Evolutionary conservation across 768 basidiomycete species (phyloP).

Genomic region (Lactarius indigo): DNA sequence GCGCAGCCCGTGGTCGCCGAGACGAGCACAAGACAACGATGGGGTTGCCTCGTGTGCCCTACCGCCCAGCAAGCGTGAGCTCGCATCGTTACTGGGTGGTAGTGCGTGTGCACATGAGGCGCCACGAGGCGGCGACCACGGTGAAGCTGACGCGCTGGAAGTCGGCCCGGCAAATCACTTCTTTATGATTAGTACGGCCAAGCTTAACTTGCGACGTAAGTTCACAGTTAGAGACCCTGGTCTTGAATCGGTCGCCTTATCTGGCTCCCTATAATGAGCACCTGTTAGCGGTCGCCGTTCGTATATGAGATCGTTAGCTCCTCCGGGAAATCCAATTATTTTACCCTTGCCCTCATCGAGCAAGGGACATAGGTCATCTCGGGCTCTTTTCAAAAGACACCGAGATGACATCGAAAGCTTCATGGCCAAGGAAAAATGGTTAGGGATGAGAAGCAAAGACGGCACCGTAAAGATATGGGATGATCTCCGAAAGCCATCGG

Average conservation of each 20-base stretch:
- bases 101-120: background rate
- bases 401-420: slow-evolving; percentile 91
- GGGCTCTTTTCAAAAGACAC: slow-evolving; percentile 89
- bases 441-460: slow-evolving; percentile 37
- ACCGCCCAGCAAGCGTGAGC: background rate
- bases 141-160: background rate
- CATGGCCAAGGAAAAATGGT: slow-evolving; percentile 46
- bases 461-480: slow-evolving; percentile 96
- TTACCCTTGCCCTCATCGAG: slow-evolving; percentile 39
- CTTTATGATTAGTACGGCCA: background rate
- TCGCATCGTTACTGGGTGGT: background rate
- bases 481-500: slow-evolving; percentile 74
- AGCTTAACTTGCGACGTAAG: background rate
- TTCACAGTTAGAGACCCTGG: slow-evolving; percentile 10
- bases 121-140: background rate
- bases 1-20: background rate
- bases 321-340: slow-evolving; percentile 35
- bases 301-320: slow-evolving; percentile 85
- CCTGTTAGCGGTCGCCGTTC: slow-evolving; percentile 89
- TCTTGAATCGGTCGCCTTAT: slow-evolving; percentile 13
- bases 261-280: slow-evolving; percentile 61
- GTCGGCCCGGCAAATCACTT: background rate
- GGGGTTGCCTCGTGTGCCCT: background rate
- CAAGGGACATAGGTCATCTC: slow-evolving; percentile 62
- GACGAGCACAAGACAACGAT: background rate